These are phyloP conservation scores for Gentiana macrophylla DNA, from an alignment of 257 asterid genomes.

Conservation along the genomic window DNA sequence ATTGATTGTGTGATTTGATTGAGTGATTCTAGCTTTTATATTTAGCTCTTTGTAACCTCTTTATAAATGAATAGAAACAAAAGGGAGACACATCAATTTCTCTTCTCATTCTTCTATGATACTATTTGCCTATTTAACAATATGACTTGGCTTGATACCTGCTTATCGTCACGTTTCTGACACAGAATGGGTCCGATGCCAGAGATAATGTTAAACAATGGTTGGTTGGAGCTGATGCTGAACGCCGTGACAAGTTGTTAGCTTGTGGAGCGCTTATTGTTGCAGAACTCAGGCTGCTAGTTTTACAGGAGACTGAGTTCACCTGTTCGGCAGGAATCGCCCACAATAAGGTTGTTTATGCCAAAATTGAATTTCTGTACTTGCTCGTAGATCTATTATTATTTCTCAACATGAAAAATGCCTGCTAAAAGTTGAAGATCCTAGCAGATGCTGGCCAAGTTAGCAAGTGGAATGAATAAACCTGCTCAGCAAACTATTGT, in stretches of 20 bases:
- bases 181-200: constrained; percentile 41
- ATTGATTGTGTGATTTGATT: no score
- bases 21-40: no score
- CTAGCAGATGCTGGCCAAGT: constrained; percentile 89
- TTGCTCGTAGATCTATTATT: not conserved
- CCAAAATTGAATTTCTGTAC: constrained; percentile 1
- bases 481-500: constrained; percentile 97
- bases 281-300: constrained; percentile 80
- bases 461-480: constrained; percentile 94
- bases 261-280: constrained; percentile 91
- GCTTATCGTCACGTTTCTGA: constrained; percentile 1
- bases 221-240: constrained; percentile 44
- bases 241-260: constrained; percentile 64
- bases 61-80: no score
- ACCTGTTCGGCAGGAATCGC: constrained; percentile 97
- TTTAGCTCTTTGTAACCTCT: no score
- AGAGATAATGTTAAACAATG: constrained; percentile 49
- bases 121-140: not conserved
- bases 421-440: constrained; percentile 14
- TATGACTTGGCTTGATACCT: constrained; percentile 1
- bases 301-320: constrained; percentile 70
- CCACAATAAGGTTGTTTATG: constrained; percentile 66
- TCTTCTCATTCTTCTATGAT: no score
- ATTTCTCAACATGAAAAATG: constrained; percentile 1
- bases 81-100: no score